phyloP scores from a whole-genome alignment of 805 yeast genomes.

The Komagataella populi region DNA sequence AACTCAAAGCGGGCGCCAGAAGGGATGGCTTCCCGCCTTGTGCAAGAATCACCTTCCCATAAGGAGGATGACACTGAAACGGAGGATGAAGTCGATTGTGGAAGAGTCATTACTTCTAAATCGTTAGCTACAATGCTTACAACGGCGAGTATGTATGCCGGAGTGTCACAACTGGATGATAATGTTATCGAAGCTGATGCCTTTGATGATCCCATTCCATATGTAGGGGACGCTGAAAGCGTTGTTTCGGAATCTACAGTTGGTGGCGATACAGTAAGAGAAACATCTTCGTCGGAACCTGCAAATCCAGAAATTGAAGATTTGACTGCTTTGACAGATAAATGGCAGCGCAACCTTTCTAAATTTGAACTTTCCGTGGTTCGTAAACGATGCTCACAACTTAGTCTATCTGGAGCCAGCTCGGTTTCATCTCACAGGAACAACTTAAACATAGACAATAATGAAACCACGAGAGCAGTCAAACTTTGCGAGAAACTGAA shows the following conservation, averaged over 20 bases:
- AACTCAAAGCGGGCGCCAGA: background rate
- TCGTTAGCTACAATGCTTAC: constrained; percentile 43
- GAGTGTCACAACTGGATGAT: constrained; percentile 19
- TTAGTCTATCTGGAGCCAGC: background rate
- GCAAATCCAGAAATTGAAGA: background rate
- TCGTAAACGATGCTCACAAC: background rate
- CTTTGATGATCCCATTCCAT: constrained; percentile 10
- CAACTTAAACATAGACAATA: background rate
- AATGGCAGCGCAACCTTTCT: background rate
- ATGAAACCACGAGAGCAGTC: constrained; percentile 2
- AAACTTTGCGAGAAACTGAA: constrained; percentile 16
- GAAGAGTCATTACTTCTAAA: constrained; percentile 23
- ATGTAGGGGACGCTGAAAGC: constrained; percentile 1
- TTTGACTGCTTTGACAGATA: background rate
- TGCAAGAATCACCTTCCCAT: background rate
- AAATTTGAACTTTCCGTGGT: background rate
- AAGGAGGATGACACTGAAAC: background rate
- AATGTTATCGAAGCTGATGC: constrained; percentile 14
- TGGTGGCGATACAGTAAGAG: constrained; percentile 1
- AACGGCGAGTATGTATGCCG: constrained; percentile 41
- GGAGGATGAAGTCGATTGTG: constrained; percentile 1
- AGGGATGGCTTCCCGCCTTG: background rate
- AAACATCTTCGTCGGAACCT: background rate
- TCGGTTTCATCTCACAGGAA: background rate
- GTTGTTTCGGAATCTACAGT: background rate